A percentile compares a stretch with the other conserved stretches of the same genome.
phyloP scores from a whole-genome alignment of 108 stramenopile species.

The Nitzschia sp. region DNA sequence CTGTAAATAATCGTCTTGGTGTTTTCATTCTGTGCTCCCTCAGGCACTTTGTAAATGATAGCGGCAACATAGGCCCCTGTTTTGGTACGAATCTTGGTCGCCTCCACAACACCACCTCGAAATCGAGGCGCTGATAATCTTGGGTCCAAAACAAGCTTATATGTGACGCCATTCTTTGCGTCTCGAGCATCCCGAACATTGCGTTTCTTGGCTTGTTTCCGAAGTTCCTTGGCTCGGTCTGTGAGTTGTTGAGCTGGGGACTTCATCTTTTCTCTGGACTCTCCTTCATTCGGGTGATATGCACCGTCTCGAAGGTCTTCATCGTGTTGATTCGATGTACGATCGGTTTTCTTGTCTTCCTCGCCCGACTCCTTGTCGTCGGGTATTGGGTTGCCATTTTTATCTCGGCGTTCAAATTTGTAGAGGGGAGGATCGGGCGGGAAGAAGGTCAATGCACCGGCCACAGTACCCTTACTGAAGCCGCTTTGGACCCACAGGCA shows the following conservation, averaged over 20 bases:
- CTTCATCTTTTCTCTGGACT: slow-evolving; percentile 42
- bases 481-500: slow-evolving; percentile 85
- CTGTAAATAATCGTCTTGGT: slow-evolving; percentile 83
- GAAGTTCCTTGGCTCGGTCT: slow-evolving; percentile 58
- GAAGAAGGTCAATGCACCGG: slow-evolving; percentile 86
- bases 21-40: slow-evolving; percentile 15
- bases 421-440: slow-evolving; percentile 88
- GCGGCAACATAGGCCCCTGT: slow-evolving; percentile 55
- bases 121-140: slow-evolving; percentile 43
- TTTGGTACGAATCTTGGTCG: slow-evolving; percentile 73
- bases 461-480: slow-evolving; percentile 76
- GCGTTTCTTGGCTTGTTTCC: slow-evolving; percentile 62
- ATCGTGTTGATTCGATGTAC: slow-evolving; percentile 5
- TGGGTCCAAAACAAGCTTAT: slow-evolving; percentile 53
- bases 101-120: slow-evolving; percentile 45
- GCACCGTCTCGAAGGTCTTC: slow-evolving; percentile 19
- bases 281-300: slow-evolving; percentile 35
- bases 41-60: slow-evolving; percentile 59
- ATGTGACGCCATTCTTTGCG: slow-evolving; percentile 53
- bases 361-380: slow-evolving; percentile 39
- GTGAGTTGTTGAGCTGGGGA: slow-evolving; percentile 68
- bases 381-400: slow-evolving; percentile 55
- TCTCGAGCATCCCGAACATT: slow-evolving; percentile 59
- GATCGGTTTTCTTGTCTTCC: slow-evolving; percentile 13
- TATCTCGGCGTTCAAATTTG: slow-evolving; percentile 63